Evolutionary conservation across 108 stramenopile species (phyloP).

Genomic region (Licmophora abbreviata): DNA sequence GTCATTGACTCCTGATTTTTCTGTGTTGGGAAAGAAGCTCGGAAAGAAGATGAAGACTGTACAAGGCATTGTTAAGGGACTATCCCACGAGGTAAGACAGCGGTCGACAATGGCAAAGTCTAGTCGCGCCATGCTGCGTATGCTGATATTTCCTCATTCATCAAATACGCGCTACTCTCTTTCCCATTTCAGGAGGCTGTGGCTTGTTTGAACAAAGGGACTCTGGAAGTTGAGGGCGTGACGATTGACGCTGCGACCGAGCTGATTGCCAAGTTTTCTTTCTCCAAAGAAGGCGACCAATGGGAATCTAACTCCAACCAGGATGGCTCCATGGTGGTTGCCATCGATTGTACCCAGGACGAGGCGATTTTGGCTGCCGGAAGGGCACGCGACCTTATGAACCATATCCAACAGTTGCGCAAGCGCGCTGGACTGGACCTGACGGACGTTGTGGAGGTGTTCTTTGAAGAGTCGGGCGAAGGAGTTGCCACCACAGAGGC

Average conservation of each 20-base stretch:
- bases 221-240: conserved; percentile 54
- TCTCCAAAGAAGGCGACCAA: conserved; percentile 85
- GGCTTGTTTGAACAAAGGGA: conserved; percentile 66
- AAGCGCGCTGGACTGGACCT: conserved; percentile 87
- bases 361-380: conserved; percentile 87
- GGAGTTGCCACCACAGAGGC: conserved; percentile 52
- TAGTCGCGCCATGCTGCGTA: too few species aligned
- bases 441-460: conserved; percentile 86
- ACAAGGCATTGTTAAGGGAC: conserved; percentile 30
- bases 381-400: conserved; percentile 90
- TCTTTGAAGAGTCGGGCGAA: conserved; percentile 71
- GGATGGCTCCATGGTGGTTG: conserved; percentile 90
- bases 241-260: conserved; percentile 72
- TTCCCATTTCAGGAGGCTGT: too few species aligned
- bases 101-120: background rate
- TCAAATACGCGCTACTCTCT: too few species aligned
- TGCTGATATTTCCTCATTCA: too few species aligned
- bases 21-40: conserved; percentile 87
- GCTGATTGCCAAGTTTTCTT: conserved; percentile 81
- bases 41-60: conserved; percentile 90
- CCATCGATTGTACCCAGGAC: conserved; percentile 93
- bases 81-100: conserved; percentile 62
- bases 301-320: conserved; percentile 81
- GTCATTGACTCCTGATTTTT: conserved; percentile 83
- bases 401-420: conserved; percentile 93